Percentiles rank a stretch among this genome's conserved stretches.
Evolutionary conservation across 345 rosid species (phyloP).

Genomic region (Bruguiera gymnorhiza): DNA sequence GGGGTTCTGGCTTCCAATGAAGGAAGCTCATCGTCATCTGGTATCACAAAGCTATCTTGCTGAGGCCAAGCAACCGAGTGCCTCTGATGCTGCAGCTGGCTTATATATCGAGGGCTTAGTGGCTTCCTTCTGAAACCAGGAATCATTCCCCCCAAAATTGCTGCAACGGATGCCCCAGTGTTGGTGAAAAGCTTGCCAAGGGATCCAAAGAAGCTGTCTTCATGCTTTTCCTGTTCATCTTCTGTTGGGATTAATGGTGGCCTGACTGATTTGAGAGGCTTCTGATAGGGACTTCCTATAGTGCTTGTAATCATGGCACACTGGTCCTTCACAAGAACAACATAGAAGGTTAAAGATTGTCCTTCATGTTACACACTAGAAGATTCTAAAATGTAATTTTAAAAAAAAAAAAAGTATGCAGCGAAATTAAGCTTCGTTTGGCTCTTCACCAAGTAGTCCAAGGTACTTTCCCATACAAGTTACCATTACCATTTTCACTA

Average conservation of each 20-base stretch:
- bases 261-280: slow-evolving; percentile 54
- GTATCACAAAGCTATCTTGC: slow-evolving; percentile 62
- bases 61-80: slow-evolving; percentile 53
- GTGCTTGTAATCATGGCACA: slow-evolving; percentile 21
- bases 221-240: slow-evolving; percentile 65
- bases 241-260: slow-evolving; percentile 64
- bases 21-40: slow-evolving; percentile 84
- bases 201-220: slow-evolving; percentile 67
- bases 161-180: slow-evolving; percentile 44
- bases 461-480: background rate
- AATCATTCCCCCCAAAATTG: slow-evolving; percentile 63
- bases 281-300: slow-evolving; percentile 38
- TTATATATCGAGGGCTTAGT: slow-evolving; percentile 31
- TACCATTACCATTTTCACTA: slow-evolving; percentile 2
- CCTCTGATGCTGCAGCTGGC: slow-evolving; percentile 29
- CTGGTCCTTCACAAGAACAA: slow-evolving; percentile 45
- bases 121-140: slow-evolving; percentile 55
- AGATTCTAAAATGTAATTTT: background rate
- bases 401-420: background rate
- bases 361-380: background rate
- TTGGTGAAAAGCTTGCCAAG: slow-evolving; percentile 48
- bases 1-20: slow-evolving; percentile 69
- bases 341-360: slow-evolving; percentile 6
- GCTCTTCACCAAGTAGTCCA: background rate
- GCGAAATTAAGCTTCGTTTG: background rate